Base-by-base conservation (phyloP, 1,284 basidiomycete genomes). In the Leccinum griseonigrum region DNA sequence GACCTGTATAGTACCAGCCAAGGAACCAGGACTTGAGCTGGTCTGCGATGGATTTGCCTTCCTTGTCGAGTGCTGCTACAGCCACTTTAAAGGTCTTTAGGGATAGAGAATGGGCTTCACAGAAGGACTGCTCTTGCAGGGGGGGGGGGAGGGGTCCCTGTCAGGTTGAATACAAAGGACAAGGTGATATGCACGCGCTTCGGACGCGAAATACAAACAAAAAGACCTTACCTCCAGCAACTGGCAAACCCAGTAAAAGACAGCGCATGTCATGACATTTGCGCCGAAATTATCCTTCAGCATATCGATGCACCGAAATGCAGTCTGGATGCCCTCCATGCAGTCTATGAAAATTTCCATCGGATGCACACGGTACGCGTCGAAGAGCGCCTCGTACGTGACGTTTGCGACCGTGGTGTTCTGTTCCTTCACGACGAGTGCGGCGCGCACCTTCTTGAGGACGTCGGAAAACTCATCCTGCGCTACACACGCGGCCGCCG, bases 201-300 rank as follows among this genome's bases (percentile, higher is more conserved):
- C 43, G 3, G 32, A 54, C 2, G 11, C 32, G 32, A 1, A 56
- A 32, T 0, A 3, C 10, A 11, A 11, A 10, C 1, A 40, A 14
- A 34, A 34, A 34, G 11, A 13, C 11, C 60, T 38, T 13, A 71
- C 73, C 67, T 75, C 71, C 46, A 74, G 65, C 40, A 75, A 34
- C 14, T 74, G 69, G 28, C 65, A 75, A 3, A 74, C 68, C 74
- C 73, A 73, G 52, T 63, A 66, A 63, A 75, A 75, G 7, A 75
- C 4, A 16, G 69, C 32, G 32, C 32, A 34, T 11, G 32, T 34
- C 32, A 73, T 55, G 26, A 34, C 32, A 11, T 59, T 59, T 0
- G 50, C 36, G 16, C 71, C 66, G 16, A 73, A 60, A 18, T 54
- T 60, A 14, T 67, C 58, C 54, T 48, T 68, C 3, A 75, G 36